Conservation (phyloP, 2,329 filamentous ascomycete species). For the Monilinia fructicola region DNA sequence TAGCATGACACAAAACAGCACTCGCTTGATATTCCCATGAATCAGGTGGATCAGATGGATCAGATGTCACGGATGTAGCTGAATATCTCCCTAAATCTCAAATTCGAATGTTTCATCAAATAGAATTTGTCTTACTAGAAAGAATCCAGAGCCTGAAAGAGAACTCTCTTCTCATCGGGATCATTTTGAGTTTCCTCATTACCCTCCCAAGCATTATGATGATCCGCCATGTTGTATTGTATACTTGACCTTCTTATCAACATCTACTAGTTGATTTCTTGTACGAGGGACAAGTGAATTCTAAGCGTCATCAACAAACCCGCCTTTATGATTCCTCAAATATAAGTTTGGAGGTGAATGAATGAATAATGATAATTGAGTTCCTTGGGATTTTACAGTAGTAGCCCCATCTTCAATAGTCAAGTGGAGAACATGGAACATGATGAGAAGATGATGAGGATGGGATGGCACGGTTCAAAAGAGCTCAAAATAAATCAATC, state of each 20-base stretch:
- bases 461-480: background rate
- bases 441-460: too few relatives aligned
- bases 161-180: constrained; percentile 74
- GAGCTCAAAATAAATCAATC: constrained; percentile 4
- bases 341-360: background rate
- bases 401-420: too few relatives aligned
- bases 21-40: constrained; percentile 15
- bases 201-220: constrained; percentile 43
- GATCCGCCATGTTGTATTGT: constrained; percentile 7
- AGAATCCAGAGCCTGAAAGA: constrained; percentile 82
- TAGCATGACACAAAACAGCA: constrained; percentile 11
- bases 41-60: background rate
- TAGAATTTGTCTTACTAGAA: constrained; percentile 66
- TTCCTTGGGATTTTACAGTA: background rate
- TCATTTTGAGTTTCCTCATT: constrained; percentile 56
- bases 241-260: background rate
- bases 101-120: background rate
- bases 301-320: background rate
- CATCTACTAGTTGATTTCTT: background rate
- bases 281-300: background rate
- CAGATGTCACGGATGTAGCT: background rate
- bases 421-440: background rate
- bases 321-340: background rate
- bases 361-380: background rate
- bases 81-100: background rate